Base-by-base conservation (phyloP, 352 stramenopile genomes). In the Globisporangium nagaii region DNA sequence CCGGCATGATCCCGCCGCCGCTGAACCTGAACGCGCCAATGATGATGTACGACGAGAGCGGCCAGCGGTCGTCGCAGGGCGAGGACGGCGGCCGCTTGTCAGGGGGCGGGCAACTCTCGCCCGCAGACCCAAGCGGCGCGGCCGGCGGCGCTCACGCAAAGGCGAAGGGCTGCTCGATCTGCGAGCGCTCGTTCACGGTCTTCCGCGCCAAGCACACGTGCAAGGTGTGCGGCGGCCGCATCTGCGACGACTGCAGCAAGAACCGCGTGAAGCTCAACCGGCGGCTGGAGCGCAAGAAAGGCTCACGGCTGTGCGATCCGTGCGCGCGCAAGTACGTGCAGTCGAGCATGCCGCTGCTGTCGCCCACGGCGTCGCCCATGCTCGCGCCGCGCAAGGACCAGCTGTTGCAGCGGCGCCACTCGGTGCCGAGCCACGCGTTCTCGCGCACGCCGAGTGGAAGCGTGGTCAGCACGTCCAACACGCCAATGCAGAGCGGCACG, bases 221-320 rank as follows among this genome's bases (percentile, higher is more conserved):
- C 57, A 86, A 87, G 60, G 55, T 86, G 4, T 93, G 83, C 53
- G 49, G 62, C 32, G 65, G 73, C 39, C 84, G 84, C 56, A 82
- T 90, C 45, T 93, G 83, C 53, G 82, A 93, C 47, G 78, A 90
- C 68, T 93, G 83, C 65, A 90, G 78, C 59, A 87, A 89, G 66
- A 93, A 82, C 63, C 63, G 83, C 31, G 73, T 88, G 52, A 89
- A 90, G 60, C 68, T 88, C 12, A 68, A 92, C 51, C 70, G 75
- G 13, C 62, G 77, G 4, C 61, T 87, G 0, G 80, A 90, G 62
- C 66, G 80, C 22, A 84, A 87, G 45, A 83, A 82, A 42, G 81
- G 83, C 30, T 89, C 79, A 39, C 61, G 83, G 24, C 62, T 93
- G 1, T 93, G 83, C 34, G 76, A 93, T 43, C 67, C 70, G 8